Percentiles rank a stretch among this genome's conserved stretches.
phyloP scores from a whole-genome alignment of 495 filamentous ascomycete genomes.

The Penicillium paxilli region DNA sequence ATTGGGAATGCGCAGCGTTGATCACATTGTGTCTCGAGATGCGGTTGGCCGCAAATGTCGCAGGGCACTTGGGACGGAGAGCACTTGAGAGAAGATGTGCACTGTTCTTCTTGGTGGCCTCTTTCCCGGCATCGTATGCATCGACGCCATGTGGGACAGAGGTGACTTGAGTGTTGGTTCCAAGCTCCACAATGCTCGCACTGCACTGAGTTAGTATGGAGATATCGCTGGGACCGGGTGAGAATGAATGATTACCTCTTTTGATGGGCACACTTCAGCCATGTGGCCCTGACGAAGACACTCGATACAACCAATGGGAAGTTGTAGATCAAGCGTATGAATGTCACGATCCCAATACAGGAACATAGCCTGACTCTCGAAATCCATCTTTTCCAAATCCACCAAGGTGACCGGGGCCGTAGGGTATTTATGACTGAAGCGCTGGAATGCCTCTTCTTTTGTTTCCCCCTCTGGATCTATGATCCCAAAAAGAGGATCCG shows the following conservation, averaged over 20 bases:
- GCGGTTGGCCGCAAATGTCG: slow-evolving; percentile 44
- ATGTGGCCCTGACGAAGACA: slow-evolving; percentile 49
- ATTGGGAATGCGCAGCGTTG: slow-evolving; percentile 38
- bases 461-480: slow-evolving; percentile 9
- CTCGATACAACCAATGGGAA: slow-evolving; percentile 57
- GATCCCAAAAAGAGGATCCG: background rate
- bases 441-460: slow-evolving; percentile 40
- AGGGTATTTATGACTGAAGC: slow-evolving; percentile 37
- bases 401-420: slow-evolving; percentile 36
- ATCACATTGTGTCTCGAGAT: slow-evolving; percentile 46
- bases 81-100: slow-evolving; percentile 39
- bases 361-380: slow-evolving; percentile 38
- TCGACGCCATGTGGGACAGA: slow-evolving; percentile 43
- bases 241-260: slow-evolving; percentile 37
- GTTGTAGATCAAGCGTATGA: slow-evolving; percentile 61
- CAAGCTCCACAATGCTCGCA: slow-evolving; percentile 43
- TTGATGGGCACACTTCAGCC: slow-evolving; percentile 42
- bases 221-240: background rate
- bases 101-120: slow-evolving; percentile 41
- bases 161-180: slow-evolving; percentile 36
- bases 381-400: slow-evolving; percentile 43
- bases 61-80: slow-evolving; percentile 42
- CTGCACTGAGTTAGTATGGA: slow-evolving; percentile 14
- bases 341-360: slow-evolving; percentile 59
- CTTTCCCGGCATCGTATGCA: slow-evolving; percentile 48